phyloP scores from a whole-genome alignment of 2,329 filamentous ascomycete species.

The Leptographium wingfieldii region DNA sequence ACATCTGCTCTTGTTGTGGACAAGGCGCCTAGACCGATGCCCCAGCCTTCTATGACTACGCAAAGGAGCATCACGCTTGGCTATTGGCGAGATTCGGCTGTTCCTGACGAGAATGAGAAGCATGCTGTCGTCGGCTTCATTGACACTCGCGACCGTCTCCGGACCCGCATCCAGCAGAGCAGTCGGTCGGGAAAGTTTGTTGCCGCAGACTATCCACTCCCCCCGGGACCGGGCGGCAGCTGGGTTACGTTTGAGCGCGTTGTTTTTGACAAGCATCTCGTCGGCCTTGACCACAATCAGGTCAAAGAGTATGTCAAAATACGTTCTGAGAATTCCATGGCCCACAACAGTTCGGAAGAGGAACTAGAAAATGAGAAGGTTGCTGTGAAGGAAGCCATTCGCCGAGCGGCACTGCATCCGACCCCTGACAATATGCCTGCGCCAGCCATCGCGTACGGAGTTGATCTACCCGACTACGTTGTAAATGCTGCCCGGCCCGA shows the following conservation, averaged over 20 bases:
- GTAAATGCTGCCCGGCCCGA: constrained; percentile 19
- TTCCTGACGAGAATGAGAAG: constrained; percentile 34
- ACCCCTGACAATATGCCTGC: constrained; percentile 28
- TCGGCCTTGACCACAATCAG: constrained; percentile 41
- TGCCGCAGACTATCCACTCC: constrained; percentile 33
- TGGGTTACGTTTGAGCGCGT: constrained; percentile 53
- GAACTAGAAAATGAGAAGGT: constrained; percentile 24
- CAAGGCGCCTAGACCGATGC: not conserved
- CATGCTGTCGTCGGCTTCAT: constrained; percentile 52
- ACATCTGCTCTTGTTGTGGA: not conserved
- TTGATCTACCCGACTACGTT: constrained; percentile 32
- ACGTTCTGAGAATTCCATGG: constrained; percentile 23
- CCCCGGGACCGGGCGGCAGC: constrained; percentile 46
- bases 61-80: constrained; percentile 40
- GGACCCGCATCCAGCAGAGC: constrained; percentile 42
- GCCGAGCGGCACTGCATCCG: constrained; percentile 29
- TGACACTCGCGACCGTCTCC: constrained; percentile 45
- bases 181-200: constrained; percentile 36
- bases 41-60: not conserved
- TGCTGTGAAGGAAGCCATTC: constrained; percentile 35
- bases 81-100: constrained; percentile 46
- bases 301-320: constrained; percentile 52
- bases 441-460: constrained; percentile 38
- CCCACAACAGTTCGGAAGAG: constrained; percentile 26
- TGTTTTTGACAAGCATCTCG: constrained; percentile 44